A percentile compares a stretch with the other conserved stretches of the same genome.
phyloP scores from a whole-genome alignment of 2,329 filamentous ascomycete genomes.

The Fusarium guadeloupense region DNA sequence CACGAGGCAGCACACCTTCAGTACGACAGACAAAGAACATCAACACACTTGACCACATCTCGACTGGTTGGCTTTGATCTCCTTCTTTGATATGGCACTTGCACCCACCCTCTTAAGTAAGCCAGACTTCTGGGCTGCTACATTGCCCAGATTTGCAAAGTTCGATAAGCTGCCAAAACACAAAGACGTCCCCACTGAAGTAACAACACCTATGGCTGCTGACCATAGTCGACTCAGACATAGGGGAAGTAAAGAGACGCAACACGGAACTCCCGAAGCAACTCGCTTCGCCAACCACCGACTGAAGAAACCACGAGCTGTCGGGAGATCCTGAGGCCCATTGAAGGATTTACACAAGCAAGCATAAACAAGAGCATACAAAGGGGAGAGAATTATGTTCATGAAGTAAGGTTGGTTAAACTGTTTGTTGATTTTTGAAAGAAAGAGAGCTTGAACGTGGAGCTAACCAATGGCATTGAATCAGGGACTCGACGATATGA shows the following conservation, averaged over 20 bases:
- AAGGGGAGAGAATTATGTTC: too few species aligned
- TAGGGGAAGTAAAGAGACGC: background rate
- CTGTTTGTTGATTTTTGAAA: background rate
- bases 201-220: background rate
- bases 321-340: background rate
- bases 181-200: too few species aligned
- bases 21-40: background rate
- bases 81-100: background rate
- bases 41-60: background rate
- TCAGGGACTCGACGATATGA: background rate
- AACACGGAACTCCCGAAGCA: background rate
- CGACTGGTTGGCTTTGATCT: too few species aligned
- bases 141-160: background rate
- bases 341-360: background rate
- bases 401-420: background rate
- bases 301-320: background rate
- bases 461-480: background rate
- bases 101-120: background rate
- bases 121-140: background rate
- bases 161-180: background rate
- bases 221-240: background rate
- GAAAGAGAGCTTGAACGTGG: background rate
- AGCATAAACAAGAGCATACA: accelerated
- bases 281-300: background rate
- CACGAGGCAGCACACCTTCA: background rate